Base-by-base conservation (phyloP, 805 yeast genomes). In the Clavispora fructus region DNA sequence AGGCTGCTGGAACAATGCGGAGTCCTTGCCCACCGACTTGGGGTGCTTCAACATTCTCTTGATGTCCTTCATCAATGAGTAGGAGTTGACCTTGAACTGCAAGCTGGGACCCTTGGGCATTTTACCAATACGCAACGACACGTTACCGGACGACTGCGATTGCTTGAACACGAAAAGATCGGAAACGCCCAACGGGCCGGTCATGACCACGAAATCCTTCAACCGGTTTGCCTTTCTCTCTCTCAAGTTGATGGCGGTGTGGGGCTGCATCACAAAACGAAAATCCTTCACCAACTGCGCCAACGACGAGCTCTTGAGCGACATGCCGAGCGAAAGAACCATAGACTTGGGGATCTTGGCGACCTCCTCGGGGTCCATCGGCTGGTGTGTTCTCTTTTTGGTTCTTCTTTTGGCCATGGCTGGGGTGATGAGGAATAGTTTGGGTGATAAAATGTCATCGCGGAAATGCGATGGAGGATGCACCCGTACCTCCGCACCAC, bases 151-250 rank as follows among this genome's bases (percentile, higher is more conserved):
- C 37, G 75, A 76, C 55, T 82, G 85, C 33, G 87, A 78, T 62
- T 90, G 96, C 51, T 89, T 84, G 71, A 94, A 91, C 17, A 92
- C 73, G 68, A 94, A 80, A 60, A 94, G 67, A 67, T 92, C 96
- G 7, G 92, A 77, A 19, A 94, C 96, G 26, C 96, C 96, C 39
- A 94, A 73, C 12, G 98, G 98, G 6, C 98, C 98, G 33, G 97
- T 87, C 97, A 94, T 91, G n/a, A 89, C 96, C n/a, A 91, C 79
- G 57, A 86, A 94, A 68, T 92, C 99, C 64, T 86, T 88, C 54
- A 94, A 73, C 61, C 83, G 87, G 66, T 94, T 94, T 35, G 87
- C 74, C 62, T 87, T 88, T 42, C 98, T 75, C 67, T 94, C 99
- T 53, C 83, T 77, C 48, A 94, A 75, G 54, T 82, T 86, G 58